Evolutionary conservation across 139 green algal species (phyloP), one percentile per base, ranked within the genome.

Genomic region (Penium margaritaceum): DNA sequence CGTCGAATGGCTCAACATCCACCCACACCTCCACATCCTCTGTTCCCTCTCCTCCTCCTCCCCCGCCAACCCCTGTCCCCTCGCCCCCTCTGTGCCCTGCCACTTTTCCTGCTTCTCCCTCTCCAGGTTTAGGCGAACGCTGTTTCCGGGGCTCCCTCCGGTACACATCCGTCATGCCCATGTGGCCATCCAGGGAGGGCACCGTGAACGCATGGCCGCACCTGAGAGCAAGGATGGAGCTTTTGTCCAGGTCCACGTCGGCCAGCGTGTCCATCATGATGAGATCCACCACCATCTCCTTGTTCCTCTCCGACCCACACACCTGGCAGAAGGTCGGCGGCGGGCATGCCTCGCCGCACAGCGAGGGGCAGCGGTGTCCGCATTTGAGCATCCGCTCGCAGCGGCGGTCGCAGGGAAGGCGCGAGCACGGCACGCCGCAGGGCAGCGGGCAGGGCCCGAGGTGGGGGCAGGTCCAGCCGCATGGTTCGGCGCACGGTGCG

Each of bases 371-470:
- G 24, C 57, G 74, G 54, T 84, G 81, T 17, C 85, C 85, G 72
- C 85, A 90, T 3, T 27, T 1, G 41, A 89, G 76, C 19, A 32
- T 7, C 63, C 72, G 75, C 34, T 44, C 27, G 70, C 87, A 91
- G 39, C 87, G 79, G 64, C 66, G 9, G 71, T 91, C 81, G 80
- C 86, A 91, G n/a, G 85, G 86, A 38, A 89, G 75, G 60, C 87
- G 80, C 57, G 79, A 74, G 65, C 87, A 91, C 1, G 87, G 86
- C 14, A 70, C 87, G 0, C 85, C 85, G 67, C 87, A 91, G 9
- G 86, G 87, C 41, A 87, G 53, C 17, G 14, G 27, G 81, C 87
- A 91, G 30, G 36, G 5, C 0, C 87, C 86, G 5, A 63, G 66
- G 77, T 90, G 87, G 47, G 57, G 35, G 62, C 87, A 91, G 38